Evolutionary conservation across 1,284 basidiomycete genomes (phyloP).

Genomic region (Xerocomus cyaneibrunnescens): DNA sequence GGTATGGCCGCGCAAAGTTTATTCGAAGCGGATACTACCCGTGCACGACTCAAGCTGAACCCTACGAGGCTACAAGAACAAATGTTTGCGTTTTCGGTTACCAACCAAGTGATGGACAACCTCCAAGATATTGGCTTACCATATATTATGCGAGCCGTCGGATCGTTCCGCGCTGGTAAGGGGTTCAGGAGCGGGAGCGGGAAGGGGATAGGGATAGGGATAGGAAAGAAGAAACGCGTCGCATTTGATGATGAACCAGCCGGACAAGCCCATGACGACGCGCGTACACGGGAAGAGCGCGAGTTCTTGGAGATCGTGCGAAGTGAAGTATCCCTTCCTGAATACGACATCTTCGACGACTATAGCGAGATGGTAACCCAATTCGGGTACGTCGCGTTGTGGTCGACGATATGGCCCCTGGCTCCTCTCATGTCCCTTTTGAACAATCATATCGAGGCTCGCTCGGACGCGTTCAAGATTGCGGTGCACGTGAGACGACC

Average conservation of each 20-base stretch:
- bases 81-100: constrained; percentile 94
- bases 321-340: constrained; percentile 76
- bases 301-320: constrained; percentile 77
- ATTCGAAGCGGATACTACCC: constrained; percentile 51
- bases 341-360: constrained; percentile 81
- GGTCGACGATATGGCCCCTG: constrained; percentile 95
- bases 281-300: constrained; percentile 60
- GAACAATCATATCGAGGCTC: constrained; percentile 91
- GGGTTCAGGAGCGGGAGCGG: constrained; percentile 29
- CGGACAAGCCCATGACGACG: constrained; percentile 42
- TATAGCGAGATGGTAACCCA: constrained; percentile 96
- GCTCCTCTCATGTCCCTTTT: constrained; percentile 81
- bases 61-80: constrained; percentile 80
- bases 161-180: constrained; percentile 48
- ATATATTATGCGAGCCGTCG: constrained; percentile 66
- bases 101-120: constrained; percentile 84
- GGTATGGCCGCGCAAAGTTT: constrained; percentile 32
- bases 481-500: constrained; percentile 83
- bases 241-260: constrained; percentile 65
- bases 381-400: constrained; percentile 90
- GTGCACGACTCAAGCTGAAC: constrained; percentile 58
- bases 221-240: constrained; percentile 62
- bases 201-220: constrained; percentile 33
- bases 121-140: constrained; percentile 87
- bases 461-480: constrained; percentile 96